Conservation (phyloP, 2,329 filamentous ascomycete species). For the Hypoxylon rubiginosum region DNA sequence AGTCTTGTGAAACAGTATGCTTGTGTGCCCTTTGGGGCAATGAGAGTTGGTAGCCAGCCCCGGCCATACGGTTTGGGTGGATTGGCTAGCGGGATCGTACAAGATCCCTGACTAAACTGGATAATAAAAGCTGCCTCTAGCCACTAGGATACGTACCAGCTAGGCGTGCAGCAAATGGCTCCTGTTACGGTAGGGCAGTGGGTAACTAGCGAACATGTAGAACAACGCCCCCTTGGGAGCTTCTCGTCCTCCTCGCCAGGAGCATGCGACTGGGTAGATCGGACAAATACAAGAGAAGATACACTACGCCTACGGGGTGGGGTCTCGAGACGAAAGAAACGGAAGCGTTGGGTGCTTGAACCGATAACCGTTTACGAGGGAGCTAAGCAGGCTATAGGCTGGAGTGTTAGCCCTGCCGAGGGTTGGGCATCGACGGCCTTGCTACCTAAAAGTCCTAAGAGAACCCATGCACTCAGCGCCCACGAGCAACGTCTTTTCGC, state of each 20-base stretch:
- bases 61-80: constrained; percentile 39
- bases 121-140: constrained; percentile 30
- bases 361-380: constrained; percentile 39
- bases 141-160: constrained; percentile 41
- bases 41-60: constrained; percentile 12
- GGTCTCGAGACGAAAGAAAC: constrained; percentile 36
- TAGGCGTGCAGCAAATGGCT: constrained; percentile 31
- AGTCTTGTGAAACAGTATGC: constrained; percentile 34
- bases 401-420: constrained; percentile 42
- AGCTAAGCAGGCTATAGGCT: constrained; percentile 34
- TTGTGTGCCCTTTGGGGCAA: constrained; percentile 18
- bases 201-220: constrained; percentile 29
- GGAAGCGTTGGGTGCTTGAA: constrained; percentile 36
- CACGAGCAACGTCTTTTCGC: constrained; percentile 40
- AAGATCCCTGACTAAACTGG: constrained; percentile 31
- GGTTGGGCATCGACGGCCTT: constrained; percentile 51
- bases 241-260: constrained; percentile 16
- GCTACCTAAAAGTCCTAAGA: constrained; percentile 46
- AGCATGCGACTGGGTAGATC: constrained; percentile 25
- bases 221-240: constrained; percentile 8
- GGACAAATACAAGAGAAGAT: constrained; percentile 28
- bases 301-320: constrained; percentile 40
- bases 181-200: constrained; percentile 39
- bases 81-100: constrained; percentile 28
- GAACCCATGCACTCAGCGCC: constrained; percentile 40